Evolutionary conservation across 2,329 filamentous ascomycete genomes (phyloP), one percentile per base, ranked within the genome.

Genomic region (Didymella segeticola): DNA sequence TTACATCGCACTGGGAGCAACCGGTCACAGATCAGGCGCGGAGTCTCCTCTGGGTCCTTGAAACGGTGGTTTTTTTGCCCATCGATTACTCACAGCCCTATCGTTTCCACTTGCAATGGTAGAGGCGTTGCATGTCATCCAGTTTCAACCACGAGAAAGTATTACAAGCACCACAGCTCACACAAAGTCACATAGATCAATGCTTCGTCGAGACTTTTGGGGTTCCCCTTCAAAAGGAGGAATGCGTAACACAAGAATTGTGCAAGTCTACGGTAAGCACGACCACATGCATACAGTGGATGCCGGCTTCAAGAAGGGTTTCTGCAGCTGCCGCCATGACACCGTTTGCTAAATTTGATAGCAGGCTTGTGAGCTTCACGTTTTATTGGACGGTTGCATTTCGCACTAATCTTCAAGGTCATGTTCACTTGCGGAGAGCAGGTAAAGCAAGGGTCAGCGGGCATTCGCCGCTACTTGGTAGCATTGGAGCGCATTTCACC

Each of bases 401-500:
- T 17, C 11, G 7, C 5, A 1, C 9, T 14, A 33, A 25, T 36
- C n/a, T 25, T 23, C 29, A 25, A 8, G n/a, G n/a, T n/a, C n/a
- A n/a, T 12, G 12, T 4, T 14, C 10, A 34, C 22, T 27, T 8
- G 23, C 22, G 11, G 23, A 43, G 14, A 22, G 26, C 10, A 45
- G 11, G 56, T 61, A 29, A 56, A 61, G 43, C 37, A 33, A 27
- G 14, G 23, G 36, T 17, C 3, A n/a, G 26, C 22, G 10, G 27
- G 33, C 48, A 52, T 58, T 23, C 10, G 20, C 34, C 20, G 33
- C 31, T 41, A 53, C 52, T 29, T n/a, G 10, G 17, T 25, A 34
- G 34, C 49, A 61, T 55, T 26, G 11, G 22, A 29, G 20, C 22
- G 26, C 48, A 52, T 47, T 15, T 61, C 57, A 58, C 60, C 43